Evolutionary conservation across 352 stramenopile genomes (phyloP).

Genomic region (Phytophthora colocasiae): DNA sequence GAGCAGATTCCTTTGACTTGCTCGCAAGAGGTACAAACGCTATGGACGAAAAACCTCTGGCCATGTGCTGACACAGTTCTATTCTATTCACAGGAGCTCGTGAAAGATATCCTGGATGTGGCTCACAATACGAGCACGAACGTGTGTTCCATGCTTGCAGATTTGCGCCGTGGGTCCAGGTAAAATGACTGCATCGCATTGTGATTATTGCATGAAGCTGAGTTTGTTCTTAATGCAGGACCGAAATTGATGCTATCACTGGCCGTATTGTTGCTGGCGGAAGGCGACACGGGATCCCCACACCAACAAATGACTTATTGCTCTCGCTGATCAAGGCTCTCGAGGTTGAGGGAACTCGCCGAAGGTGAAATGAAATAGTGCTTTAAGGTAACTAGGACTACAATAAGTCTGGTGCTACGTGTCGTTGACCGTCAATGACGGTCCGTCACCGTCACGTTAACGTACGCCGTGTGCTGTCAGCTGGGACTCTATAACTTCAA

Average conservation of each 20-base stretch:
- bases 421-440: no score
- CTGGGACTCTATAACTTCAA: no score
- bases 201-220: not conserved
- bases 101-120: conserved; percentile 60
- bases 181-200: conserved; percentile 13
- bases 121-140: conserved; percentile 64
- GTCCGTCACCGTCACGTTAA: no score
- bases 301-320: conserved; percentile 70
- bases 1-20: conserved; percentile 56
- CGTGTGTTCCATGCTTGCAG: conserved; percentile 78
- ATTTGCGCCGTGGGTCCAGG: conserved; percentile 69
- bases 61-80: conserved; percentile 3
- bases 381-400: no score
- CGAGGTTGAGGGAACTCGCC: conserved; percentile 42
- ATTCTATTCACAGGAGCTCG: conserved; percentile 47
- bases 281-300: conserved; percentile 52
- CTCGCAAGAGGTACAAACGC: conserved; percentile 28
- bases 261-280: conserved; percentile 63
- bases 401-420: no score
- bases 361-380: not conserved
- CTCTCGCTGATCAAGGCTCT: conserved; percentile 64
- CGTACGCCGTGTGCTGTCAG: no score
- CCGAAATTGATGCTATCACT: conserved; percentile 81
- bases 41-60: not conserved
- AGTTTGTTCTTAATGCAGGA: conserved; percentile 36